Percentiles rank a stretch among this genome's conserved stretches.
Evolutionary conservation across 2,329 filamentous ascomycete genomes (phyloP).

Genomic region (Alternaria gansuensis): DNA sequence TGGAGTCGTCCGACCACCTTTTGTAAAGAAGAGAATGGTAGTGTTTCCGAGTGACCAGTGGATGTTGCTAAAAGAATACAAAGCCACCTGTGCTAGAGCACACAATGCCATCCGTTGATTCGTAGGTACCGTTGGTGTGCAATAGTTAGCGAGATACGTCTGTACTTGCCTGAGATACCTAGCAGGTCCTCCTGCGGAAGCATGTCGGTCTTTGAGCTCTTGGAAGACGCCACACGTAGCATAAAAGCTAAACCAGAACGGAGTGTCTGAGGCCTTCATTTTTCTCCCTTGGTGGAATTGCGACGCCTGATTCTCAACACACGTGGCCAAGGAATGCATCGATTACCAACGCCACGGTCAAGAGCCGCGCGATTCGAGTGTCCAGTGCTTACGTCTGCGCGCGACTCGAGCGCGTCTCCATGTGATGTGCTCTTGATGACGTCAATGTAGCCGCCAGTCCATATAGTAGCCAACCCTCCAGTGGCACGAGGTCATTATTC

Average conservation of each 20-base stretch:
- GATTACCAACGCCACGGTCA: background rate
- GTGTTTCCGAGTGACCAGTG: background rate
- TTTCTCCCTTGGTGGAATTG: too few relatives aligned
- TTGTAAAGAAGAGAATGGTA: background rate
- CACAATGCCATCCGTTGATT: slow-evolving; percentile 22
- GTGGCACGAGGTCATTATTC: background rate
- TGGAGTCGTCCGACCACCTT: background rate
- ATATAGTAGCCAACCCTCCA: slow-evolving; percentile 13
- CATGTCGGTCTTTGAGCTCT: background rate
- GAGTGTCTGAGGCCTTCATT: background rate
- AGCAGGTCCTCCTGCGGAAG: background rate
- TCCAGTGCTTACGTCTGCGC: slow-evolving; percentile 10
- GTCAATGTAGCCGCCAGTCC: slow-evolving; percentile 12
- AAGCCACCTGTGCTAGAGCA: background rate
- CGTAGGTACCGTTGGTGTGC: slow-evolving; percentile 17
- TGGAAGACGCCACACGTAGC: background rate
- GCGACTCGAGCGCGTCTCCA: slow-evolving; percentile 14
- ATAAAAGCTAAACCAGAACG: too few relatives aligned
- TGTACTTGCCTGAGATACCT: background rate
- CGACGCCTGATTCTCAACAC: background rate
- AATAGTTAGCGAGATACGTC: slow-evolving; percentile 25
- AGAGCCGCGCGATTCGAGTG: background rate
- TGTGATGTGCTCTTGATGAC: slow-evolving; percentile 20
- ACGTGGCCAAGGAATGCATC: background rate
- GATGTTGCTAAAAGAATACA: background rate